Conservation (phyloP, 2,329 filamentous ascomycete genomes). For the Coniochaeta prunicola region DNA sequence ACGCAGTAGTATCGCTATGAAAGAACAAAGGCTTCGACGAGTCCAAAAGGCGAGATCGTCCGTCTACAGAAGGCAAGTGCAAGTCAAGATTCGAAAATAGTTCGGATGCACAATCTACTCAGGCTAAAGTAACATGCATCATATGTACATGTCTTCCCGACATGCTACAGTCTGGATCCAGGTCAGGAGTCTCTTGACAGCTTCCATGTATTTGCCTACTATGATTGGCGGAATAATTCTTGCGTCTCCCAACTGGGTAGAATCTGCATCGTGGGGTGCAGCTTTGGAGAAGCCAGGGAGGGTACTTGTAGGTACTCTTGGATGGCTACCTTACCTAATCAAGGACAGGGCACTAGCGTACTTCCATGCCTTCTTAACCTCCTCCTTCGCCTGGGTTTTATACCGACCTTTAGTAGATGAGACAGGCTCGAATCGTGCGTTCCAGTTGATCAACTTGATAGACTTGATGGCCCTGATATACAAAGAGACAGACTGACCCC, state of each 20-base stretch:
- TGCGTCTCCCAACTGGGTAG: neutral
- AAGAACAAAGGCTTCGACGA: neutral
- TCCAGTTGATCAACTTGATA: neutral
- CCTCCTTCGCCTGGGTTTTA: neutral
- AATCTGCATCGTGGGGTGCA: neutral
- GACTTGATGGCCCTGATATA: neutral
- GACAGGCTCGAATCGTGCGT: neutral
- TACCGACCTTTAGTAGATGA: neutral
- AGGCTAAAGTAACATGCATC: neutral
- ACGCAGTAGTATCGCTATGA: too few relatives aligned
- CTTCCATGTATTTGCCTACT: neutral
- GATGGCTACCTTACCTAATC: too few relatives aligned
- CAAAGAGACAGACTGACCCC: neutral
- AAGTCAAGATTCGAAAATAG: neutral
- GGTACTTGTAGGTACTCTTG: too few relatives aligned
- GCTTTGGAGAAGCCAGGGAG: too few relatives aligned
- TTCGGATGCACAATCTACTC: neutral
- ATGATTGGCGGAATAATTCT: neutral
- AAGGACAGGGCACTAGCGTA: too few relatives aligned
- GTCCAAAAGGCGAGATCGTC: neutral
- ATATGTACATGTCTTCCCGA: neutral
- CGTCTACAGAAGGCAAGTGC: neutral
- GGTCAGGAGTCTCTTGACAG: neutral
- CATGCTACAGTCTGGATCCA: neutral
- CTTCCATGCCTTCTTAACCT: too few relatives aligned